Evolutionary conservation across 257 asterid genomes (phyloP).

Genomic region (Scutellaria galericulata): DNA sequence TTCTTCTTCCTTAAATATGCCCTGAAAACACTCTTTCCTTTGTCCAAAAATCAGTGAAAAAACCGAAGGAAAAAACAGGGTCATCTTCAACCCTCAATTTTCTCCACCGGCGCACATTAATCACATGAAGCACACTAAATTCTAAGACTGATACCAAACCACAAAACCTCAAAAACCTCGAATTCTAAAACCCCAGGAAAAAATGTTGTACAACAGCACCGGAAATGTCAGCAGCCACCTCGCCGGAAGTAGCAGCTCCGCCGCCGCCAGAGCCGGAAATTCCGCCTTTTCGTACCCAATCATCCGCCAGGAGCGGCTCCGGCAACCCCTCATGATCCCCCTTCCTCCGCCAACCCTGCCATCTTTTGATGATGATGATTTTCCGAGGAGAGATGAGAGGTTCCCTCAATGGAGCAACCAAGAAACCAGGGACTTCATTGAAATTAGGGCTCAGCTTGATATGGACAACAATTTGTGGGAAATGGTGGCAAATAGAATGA

Average conservation of each 20-base stretch:
- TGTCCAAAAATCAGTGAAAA: not conserved
- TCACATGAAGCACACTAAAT: too few species aligned
- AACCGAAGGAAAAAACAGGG: too few species aligned
- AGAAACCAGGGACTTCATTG: constrained; percentile 75
- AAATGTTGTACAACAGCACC: constrained; percentile 29
- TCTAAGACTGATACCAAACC: not conserved
- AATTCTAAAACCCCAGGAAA: not conserved
- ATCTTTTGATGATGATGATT: constrained; percentile 44
- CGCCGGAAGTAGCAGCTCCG: constrained; percentile 16
- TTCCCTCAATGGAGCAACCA: constrained; percentile 69
- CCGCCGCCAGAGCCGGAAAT: constrained; percentile 26
- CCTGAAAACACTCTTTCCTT: constrained; percentile 4
- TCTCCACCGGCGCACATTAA: too few species aligned
- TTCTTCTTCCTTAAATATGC: not conserved
- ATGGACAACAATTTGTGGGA: constrained; percentile 59
- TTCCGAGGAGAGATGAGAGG: constrained; percentile 69
- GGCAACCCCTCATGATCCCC: constrained; percentile 39
- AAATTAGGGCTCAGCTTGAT: constrained; percentile 63
- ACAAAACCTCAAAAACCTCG: constrained; percentile 5
- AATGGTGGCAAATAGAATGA: constrained; percentile 56
- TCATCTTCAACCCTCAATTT: too few species aligned
- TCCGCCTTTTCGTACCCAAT: constrained; percentile 31
- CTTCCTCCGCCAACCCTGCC: constrained; percentile 24
- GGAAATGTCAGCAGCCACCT: constrained; percentile 35
- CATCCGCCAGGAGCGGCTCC: constrained; percentile 34